A percentile compares a stretch with the other conserved stretches of the same genome.
Conservation (phyloP, 352 stramenopile genomes). For the Pythium monospermum region DNA sequence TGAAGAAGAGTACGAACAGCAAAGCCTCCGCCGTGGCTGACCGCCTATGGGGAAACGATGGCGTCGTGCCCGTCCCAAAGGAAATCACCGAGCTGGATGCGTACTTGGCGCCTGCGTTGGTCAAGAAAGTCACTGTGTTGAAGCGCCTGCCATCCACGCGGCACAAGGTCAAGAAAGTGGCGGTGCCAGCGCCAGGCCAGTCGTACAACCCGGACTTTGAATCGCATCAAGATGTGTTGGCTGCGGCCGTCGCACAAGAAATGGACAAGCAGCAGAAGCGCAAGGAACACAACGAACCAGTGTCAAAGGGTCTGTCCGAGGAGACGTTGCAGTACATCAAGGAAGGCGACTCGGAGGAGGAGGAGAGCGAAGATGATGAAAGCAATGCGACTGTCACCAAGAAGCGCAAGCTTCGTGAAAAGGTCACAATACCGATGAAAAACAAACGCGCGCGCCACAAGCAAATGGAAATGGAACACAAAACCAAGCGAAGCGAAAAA, state of each 20-base stretch:
- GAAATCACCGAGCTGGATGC: constrained; percentile 41
- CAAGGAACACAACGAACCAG: constrained; percentile 37
- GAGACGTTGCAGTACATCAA: constrained; percentile 83
- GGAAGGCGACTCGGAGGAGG: constrained; percentile 37
- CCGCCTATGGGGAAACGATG: constrained; percentile 44
- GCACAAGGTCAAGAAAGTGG: constrained; percentile 67
- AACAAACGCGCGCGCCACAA: constrained; percentile 82
- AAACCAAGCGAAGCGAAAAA: constrained; percentile 56
- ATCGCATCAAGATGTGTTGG: constrained; percentile 75
- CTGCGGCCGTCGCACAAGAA: constrained; percentile 61
- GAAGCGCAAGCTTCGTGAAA: constrained; percentile 40
- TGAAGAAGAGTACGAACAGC: too few species aligned
- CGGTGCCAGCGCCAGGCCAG: constrained; percentile 67
- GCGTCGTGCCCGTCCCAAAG: constrained; percentile 29
- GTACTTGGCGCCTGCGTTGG: constrained; percentile 53
- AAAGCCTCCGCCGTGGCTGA: constrained; percentile 10
- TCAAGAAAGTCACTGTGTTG: constrained; percentile 47
- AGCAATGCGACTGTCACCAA: constrained; percentile 1
- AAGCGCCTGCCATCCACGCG: constrained; percentile 58
- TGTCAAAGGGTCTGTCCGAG: constrained; percentile 60
- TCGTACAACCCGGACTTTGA: constrained; percentile 85
- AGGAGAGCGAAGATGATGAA: constrained; percentile 35
- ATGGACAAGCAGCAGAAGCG: constrained; percentile 54
- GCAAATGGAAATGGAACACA: constrained; percentile 69
- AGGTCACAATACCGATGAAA: constrained; percentile 64